Base-by-base conservation (phyloP, 768 basidiomycete species). In the Collybiopsis luxurians region DNA sequence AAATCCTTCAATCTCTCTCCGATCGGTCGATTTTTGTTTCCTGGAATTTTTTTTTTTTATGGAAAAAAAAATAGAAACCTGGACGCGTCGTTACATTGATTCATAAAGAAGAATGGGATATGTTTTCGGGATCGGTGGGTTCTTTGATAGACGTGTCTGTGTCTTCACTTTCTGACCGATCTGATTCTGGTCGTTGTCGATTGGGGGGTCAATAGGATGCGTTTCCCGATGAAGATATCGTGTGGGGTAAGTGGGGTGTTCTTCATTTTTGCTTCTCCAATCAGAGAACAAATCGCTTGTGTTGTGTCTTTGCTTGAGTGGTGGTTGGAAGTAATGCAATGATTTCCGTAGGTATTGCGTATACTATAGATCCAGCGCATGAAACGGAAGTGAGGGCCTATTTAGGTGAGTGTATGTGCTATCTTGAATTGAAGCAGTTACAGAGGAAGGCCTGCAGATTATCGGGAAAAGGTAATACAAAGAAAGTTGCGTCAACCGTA, bases 71-170 rank as follows among this genome's bases (percentile, higher is more conserved):
- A 3, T 60, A 92, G 90, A 82, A 76, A 50, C 94, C 94, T 2
- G 95, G 95, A 2, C 75, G 93, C 42, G 95, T 96, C 1, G 95
- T 96, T 0, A 98, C 95, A 0, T 77, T 98, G 2, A 78, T 97
- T 9, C 89, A 90, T 62, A 89, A 91, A 57, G 84, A 87, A 66
- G 92, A 96, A 44, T 98, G 95, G 95, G 86, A 87, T 34, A 67
- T 70, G 12, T 86, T 90, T 65, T 89, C 89, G 5, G 74, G 65
- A n/a, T 80, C 83, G 17, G 91, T 90, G 60, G 58, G 34, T 17
- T 21, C 24, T 34, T 28, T 28, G 65, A 17, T 21, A n/a, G n/a
- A n/a, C n/a, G n/a, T n/a, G n/a, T n/a, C n/a, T n/a, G n/a, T n/a
- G n/a, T n/a, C n/a, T n/a, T n/a, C n/a, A n/a, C n/a, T n/a, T n/a